These are phyloP conservation scores for Blastocystis hominis DNA, from an alignment of 352 stramenopile genomes.

Conservation along the genomic window DNA sequence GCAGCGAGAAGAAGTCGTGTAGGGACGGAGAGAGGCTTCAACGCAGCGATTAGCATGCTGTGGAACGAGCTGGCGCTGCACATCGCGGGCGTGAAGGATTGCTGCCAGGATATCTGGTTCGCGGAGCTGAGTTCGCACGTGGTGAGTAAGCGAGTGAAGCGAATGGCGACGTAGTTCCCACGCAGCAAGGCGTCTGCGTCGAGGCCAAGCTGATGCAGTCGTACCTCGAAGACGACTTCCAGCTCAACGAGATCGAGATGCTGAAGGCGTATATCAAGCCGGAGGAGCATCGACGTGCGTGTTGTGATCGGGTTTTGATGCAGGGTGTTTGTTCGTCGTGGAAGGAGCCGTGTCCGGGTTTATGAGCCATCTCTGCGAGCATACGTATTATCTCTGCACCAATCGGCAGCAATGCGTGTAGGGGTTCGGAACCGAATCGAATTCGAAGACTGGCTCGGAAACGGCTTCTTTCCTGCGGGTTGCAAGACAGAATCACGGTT, in stretches of 20 bases:
- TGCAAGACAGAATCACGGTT: background rate
- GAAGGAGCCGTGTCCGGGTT: constrained; percentile 47
- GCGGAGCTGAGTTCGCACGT: constrained; percentile 33
- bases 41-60: constrained; percentile 28
- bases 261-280: constrained; percentile 24
- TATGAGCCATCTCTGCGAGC: constrained; percentile 13
- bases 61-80: constrained; percentile 51
- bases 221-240: constrained; percentile 55
- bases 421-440: background rate
- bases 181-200: background rate
- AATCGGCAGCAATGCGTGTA: constrained; percentile 50
- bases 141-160: background rate
- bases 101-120: constrained; percentile 57
- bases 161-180: background rate
- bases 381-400: constrained; percentile 47
- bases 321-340: constrained; percentile 50
- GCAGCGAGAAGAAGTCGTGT: constrained; percentile 57
- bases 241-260: constrained; percentile 41
- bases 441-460: background rate
- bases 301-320: background rate
- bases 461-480: background rate
- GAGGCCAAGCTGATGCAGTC: background rate
- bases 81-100: constrained; percentile 40
- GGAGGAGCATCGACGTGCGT: background rate
- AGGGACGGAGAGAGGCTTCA: background rate